Evolutionary conservation across 176 grass and related monocot species (phyloP), one percentile per base, ranked within the genome.

Genomic region (Cocos nucifera): DNA sequence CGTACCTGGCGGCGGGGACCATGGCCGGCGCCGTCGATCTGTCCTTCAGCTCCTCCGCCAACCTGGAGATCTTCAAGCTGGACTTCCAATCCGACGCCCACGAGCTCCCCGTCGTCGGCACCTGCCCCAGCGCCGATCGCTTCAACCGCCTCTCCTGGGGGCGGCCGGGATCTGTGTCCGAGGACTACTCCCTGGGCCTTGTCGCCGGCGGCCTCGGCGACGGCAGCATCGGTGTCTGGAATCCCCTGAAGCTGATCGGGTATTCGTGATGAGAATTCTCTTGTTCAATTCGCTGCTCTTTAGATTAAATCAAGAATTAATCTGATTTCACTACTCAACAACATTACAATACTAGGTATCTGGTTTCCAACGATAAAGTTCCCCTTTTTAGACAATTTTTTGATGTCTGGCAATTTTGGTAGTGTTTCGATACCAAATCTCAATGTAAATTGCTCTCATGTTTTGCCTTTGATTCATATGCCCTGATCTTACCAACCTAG

Each of bases 111-210:
- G 56, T 98, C 56, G 73, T 76, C 49, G 84, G 79, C 49, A 71
- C 82, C 19, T 65, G 82, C n/a, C 88, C 88, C 25, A 76, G 84
- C 54, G 72, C 84, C 3, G 87, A 92, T 66, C 84, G 94, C 73
- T 98, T 98, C 84, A 92, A 91, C 75, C 81, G 94, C 59, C 76
- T 98, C 48, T 74, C 79, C 16, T 98, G 94, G 94, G 91, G 88
- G 25, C 71, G 74, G 56, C 67, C 84, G 5, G 49, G 35, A 20
- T 78, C 83, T 21, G 74, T 64, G 9, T 82, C 74, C 9, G 87
- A 85, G 54, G 80, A 86, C 23, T 92, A 75, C 79, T 57, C 94
- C 20, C 79, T 98, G 0, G 94, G 94, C 3, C 81, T 98, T 69
- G 56, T 98, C 53, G 94, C 94, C 15, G 94, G 94, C 2, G 94